These are phyloP conservation scores for Annulohypoxylon bovei DNA, from an alignment of 495 filamentous ascomycete genomes.

Conservation along the genomic window DNA sequence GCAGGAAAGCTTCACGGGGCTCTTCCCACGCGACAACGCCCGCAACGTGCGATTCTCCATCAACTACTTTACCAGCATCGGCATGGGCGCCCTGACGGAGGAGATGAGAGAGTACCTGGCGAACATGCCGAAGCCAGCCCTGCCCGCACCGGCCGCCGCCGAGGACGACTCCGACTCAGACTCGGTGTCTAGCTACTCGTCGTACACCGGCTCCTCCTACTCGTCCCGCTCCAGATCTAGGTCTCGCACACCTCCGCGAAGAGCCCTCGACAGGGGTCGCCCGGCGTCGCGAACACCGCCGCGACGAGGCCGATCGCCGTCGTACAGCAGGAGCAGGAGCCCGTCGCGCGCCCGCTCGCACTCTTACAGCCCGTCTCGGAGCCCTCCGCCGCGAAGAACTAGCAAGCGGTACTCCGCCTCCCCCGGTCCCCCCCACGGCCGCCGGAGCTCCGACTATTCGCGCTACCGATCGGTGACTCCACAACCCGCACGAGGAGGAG, in stretches of 20 bases:
- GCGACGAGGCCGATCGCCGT: conserved; percentile 47
- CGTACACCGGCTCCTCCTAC: conserved; percentile 66
- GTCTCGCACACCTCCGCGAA: conserved; percentile 49
- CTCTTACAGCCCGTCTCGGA: conserved; percentile 39
- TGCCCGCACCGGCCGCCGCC: conserved; percentile 70
- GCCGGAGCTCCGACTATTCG: conserved; percentile 37
- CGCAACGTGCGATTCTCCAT: conserved; percentile 94
- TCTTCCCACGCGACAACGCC: conserved; percentile 91
- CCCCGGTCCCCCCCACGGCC: conserved; percentile 32
- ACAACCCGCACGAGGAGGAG: conserved; percentile 29
- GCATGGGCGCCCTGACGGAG: conserved; percentile 93
- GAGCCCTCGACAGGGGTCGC: conserved; percentile 45
- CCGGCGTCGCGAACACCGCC: conserved; percentile 56
- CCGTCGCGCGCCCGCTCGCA: conserved; percentile 52
- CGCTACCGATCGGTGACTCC: conserved; percentile 45
- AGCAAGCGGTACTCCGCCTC: conserved; percentile 28
- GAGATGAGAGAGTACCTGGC: conserved; percentile 92
- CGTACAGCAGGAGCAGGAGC: conserved; percentile 55
- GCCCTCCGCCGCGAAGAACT: conserved; percentile 30
- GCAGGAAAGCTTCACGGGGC: conserved; percentile 79
- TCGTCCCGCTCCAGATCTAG: conserved; percentile 60
- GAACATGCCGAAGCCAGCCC: conserved; percentile 80
- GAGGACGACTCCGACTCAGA: conserved; percentile 68
- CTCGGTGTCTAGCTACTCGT: conserved; percentile 73
- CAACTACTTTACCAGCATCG: conserved; percentile 98